Base-by-base conservation (phyloP, 768 basidiomycete genomes). In the Suillus occidentalis region DNA sequence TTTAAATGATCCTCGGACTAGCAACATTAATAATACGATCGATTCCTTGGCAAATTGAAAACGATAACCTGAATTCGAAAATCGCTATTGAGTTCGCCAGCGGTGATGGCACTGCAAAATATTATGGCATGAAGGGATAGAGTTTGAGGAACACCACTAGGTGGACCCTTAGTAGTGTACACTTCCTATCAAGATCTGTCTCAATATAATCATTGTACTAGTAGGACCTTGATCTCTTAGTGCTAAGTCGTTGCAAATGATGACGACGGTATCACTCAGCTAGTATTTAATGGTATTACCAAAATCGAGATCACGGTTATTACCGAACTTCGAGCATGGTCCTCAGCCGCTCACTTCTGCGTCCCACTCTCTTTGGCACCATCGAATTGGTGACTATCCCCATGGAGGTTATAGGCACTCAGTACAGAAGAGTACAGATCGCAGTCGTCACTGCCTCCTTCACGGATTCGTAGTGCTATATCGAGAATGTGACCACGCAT, bases 1-100 rank as follows among this genome's bases (percentile, higher is more conserved):
- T 31, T 61, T 63, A 62, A 57, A 61, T 67, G 60, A 53, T 66
- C 69, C 45, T 61, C 37, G 65, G 37, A 28, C 9, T 9, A 20
- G 20, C 4, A 5, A 42, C n/a, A 59, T 59, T 59, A 59, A 59
- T 22, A 50, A 50, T 55, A 55, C 20, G 16, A 28, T 28, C 40
- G 31, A 12, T 42, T 42, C 10, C 39, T 53, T 58, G 57, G 5
- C 39, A 9, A 58, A 58, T 40, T 58, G 37, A 58, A 58, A 58
- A 31, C 52, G 16, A 18, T 31, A 9, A 34, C 28, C 28, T 31
- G 53, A 55, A n/a, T 9, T 52, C 28, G 28, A 34, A 55, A 10
- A 55, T 55, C 12, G 18, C 34, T 55, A 55, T 55, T 53, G 52
- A 53, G 31, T 53, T 53, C 34, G 8, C 1, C 6, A 8, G 34